A percentile compares a stretch with the other conserved stretches of the same genome.
Evolutionary conservation across 2,329 filamentous ascomycete genomes (phyloP).

Genomic region (Phoma sp.): DNA sequence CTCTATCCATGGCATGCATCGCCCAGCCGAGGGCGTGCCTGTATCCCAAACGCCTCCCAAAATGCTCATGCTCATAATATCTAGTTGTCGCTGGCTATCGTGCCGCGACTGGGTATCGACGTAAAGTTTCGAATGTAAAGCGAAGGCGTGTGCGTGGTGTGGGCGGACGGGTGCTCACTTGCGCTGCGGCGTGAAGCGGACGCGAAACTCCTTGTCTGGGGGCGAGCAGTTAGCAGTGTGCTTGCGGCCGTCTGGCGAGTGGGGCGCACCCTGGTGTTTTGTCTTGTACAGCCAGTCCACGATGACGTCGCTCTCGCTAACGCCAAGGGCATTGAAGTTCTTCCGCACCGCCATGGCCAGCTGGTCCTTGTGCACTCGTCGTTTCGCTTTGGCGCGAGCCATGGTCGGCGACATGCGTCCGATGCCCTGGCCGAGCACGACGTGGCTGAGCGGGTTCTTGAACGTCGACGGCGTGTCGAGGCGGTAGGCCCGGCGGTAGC

Average conservation of each 20-base stretch:
- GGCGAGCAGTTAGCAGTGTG: constrained; percentile 21
- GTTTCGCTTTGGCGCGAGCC: constrained; percentile 68
- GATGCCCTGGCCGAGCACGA: constrained; percentile 65
- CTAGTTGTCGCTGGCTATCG: constrained; percentile 29
- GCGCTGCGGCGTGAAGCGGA: constrained; percentile 52
- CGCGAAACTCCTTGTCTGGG: constrained; percentile 56
- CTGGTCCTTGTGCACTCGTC: constrained; percentile 74
- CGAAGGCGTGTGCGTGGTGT: constrained; percentile 19
- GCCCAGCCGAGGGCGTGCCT: constrained; percentile 12
- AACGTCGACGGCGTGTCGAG: constrained; percentile 76
- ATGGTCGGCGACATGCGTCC: constrained; percentile 79
- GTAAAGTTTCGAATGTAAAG: constrained; percentile 41
- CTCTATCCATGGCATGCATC: constrained; percentile 12
- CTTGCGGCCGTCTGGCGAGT: too few relatives aligned
- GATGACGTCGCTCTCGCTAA: constrained; percentile 83
- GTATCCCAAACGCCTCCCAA: constrained; percentile 37
- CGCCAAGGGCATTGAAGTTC: constrained; percentile 81
- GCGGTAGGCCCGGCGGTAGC: constrained; percentile 77
- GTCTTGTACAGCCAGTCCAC: constrained; percentile 80
- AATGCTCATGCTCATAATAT: constrained; percentile 45
- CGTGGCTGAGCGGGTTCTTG: constrained; percentile 58
- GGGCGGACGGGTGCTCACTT: constrained; percentile 32
- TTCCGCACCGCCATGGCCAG: constrained; percentile 77
- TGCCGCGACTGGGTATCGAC: constrained; percentile 44
- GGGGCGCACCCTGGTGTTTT: constrained; percentile 63